These are phyloP conservation scores for Eimeria necatrix DNA, from an alignment of 169 alveolate species.

Conservation along the genomic window DNA sequence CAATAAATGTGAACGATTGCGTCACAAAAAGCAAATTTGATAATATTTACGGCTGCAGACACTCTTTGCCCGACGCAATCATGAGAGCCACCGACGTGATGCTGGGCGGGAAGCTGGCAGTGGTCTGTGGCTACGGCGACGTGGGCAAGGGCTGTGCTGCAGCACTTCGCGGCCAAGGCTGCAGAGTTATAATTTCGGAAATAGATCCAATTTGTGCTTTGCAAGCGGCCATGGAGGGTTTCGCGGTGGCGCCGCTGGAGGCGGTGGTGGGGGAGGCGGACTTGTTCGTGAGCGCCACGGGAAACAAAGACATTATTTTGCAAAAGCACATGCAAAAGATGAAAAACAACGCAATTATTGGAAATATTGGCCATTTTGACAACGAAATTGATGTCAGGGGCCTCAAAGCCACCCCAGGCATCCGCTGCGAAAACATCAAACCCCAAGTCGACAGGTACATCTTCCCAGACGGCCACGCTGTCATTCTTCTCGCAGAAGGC, in stretches of 20 bases:
- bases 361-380: slow-evolving; percentile 97
- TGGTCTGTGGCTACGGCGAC: slow-evolving; percentile 98
- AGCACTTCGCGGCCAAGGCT: slow-evolving; percentile 98
- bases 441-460: slow-evolving; percentile 96
- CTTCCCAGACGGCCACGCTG: slow-evolving; percentile 92
- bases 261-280: slow-evolving; percentile 96
- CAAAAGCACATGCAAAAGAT: slow-evolving; percentile 96
- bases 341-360: slow-evolving; percentile 98
- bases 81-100: slow-evolving; percentile 99
- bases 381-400: slow-evolving; percentile 98
- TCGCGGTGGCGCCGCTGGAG: slow-evolving; percentile 95
- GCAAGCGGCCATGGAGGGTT: slow-evolving; percentile 98
- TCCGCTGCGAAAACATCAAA: slow-evolving; percentile 94
- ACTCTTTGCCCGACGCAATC: slow-evolving; percentile 98
- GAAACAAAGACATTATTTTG: slow-evolving; percentile 96
- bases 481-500: slow-evolving; percentile 97
- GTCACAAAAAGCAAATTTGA: slow-evolving; percentile 99
- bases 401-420: slow-evolving; percentile 90
- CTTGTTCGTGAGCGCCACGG: slow-evolving; percentile 98
- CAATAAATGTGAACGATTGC: slow-evolving; percentile 97
- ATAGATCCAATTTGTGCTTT: slow-evolving; percentile 99
- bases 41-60: slow-evolving; percentile 99
- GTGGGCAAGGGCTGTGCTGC: slow-evolving; percentile 99
- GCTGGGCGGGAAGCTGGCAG: slow-evolving; percentile 98
- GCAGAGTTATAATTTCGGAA: slow-evolving; percentile 98